These are phyloP conservation scores for Thymus quinquecostatus DNA, from an alignment of 257 asterid species.

Conservation along the genomic window DNA sequence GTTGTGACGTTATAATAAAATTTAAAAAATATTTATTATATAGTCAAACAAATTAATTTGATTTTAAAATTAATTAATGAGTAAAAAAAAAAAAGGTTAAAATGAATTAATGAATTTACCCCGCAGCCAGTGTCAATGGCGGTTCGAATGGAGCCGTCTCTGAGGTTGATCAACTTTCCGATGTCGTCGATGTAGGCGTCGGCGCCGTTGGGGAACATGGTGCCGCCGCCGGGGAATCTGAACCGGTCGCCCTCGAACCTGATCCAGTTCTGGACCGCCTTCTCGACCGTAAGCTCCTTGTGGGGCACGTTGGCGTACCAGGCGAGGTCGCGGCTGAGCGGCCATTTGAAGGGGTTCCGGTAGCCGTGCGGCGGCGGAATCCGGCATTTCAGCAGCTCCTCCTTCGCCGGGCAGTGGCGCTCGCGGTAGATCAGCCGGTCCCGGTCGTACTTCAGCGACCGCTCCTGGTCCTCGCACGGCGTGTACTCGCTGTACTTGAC, in stretches of 20 bases:
- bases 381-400: conserved; percentile 65
- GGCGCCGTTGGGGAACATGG: conserved; percentile 95
- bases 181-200: conserved; percentile 80
- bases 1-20: neutral
- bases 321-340: conserved; percentile 72
- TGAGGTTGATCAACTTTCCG: conserved; percentile 71
- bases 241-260: conserved; percentile 76
- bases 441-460: conserved; percentile 64
- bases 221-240: conserved; percentile 93
- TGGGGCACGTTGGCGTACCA: conserved; percentile 95
- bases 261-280: conserved; percentile 97
- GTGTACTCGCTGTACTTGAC: conserved; percentile 69
- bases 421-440: conserved; percentile 68
- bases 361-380: conserved; percentile 84
- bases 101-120: conserved; percentile 41
- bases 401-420: conserved; percentile 73
- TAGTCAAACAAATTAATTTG: neutral
- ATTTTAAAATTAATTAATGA: neutral
- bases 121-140: conserved; percentile 97
- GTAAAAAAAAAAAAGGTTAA: neutral
- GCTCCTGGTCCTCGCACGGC: conserved; percentile 73
- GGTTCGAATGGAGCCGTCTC: conserved; percentile 79
- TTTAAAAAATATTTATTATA: too few species aligned
- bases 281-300: conserved; percentile 84
- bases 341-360: conserved; percentile 79